Evolutionary conservation across 768 basidiomycete genomes (phyloP).

Genomic region (Calocera viscosa): DNA sequence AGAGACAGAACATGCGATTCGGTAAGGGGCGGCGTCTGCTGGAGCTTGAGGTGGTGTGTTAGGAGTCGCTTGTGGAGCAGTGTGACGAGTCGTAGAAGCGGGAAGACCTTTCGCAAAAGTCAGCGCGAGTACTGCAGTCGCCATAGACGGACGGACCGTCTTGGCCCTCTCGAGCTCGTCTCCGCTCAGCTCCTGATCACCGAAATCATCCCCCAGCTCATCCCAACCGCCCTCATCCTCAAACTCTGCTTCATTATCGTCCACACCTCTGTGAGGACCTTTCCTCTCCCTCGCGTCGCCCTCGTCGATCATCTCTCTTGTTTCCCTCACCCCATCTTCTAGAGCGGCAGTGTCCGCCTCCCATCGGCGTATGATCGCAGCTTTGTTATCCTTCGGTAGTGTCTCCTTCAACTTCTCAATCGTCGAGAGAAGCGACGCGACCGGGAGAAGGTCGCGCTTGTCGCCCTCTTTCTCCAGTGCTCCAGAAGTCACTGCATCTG

Average conservation of each 20-base stretch:
- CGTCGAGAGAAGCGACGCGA: constrained; percentile 10
- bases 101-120: constrained; percentile 38
- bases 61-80: constrained; percentile 52
- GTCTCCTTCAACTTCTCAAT: constrained; percentile 12
- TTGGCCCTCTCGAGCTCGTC: constrained; percentile 39
- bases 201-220: constrained; percentile 44
- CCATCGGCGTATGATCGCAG: constrained; percentile 14
- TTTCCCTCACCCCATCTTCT: constrained; percentile 42
- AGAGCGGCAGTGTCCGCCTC: constrained; percentile 11
- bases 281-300: constrained; percentile 26
- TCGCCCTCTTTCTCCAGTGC: constrained; percentile 1
- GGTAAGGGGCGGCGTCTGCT: constrained; percentile 17
- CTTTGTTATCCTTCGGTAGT: constrained; percentile 11
- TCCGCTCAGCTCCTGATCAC: constrained; percentile 32
- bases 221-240: constrained; percentile 46
- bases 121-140: background rate
- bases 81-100: constrained; percentile 45
- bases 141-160: constrained; percentile 10
- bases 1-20: constrained; percentile 40
- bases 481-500: background rate
- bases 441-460: constrained; percentile 13
- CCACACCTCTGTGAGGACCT: background rate
- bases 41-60: constrained; percentile 35
- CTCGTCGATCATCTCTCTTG: constrained; percentile 40
- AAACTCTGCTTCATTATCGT: constrained; percentile 8